Conservation (phyloP, 331 rosid species). For the Quercus phellos region DNA sequence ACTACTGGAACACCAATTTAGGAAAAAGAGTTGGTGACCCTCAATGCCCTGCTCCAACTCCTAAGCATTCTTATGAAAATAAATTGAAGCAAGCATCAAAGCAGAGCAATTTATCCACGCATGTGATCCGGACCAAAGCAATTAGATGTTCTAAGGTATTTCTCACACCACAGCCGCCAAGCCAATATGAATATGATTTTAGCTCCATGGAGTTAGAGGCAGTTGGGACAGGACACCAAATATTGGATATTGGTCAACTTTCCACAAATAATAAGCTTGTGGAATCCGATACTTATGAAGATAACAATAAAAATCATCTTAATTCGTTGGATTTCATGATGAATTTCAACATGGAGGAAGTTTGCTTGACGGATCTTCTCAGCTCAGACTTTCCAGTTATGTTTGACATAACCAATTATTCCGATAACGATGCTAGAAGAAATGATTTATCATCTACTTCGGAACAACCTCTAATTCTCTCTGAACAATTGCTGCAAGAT, state of each 20-base stretch:
- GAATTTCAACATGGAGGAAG: slow-evolving; percentile 30
- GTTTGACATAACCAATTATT: slow-evolving; percentile 2
- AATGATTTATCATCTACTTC: slow-evolving; percentile 17
- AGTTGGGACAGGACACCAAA: not conserved
- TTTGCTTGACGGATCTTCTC: slow-evolving; percentile 31
- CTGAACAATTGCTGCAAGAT: slow-evolving; percentile 22
- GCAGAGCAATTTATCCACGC: not conserved
- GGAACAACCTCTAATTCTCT: slow-evolving; percentile 15
- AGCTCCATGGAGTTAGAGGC: not conserved
- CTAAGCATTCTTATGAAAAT: not conserved
- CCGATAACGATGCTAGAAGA: not conserved
- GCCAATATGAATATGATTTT: not conserved
- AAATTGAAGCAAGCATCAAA: not conserved
- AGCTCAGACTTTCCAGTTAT: slow-evolving; percentile 27
- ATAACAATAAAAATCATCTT: not conserved
- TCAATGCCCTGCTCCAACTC: not conserved
- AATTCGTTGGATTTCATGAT: slow-evolving; percentile 11
- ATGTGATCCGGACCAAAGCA: slow-evolving; percentile 48
- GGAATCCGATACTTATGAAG: not conserved
- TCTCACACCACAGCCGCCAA: slow-evolving; percentile 6
- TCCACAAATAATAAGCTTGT: not conserved
- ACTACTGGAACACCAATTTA: slow-evolving; percentile 69
- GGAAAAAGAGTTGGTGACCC: slow-evolving; percentile 37
- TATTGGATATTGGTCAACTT: not conserved
- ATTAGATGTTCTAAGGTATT: slow-evolving; percentile 38